Evolutionary conservation across 1,284 basidiomycete genomes (phyloP), one percentile per base, ranked within the genome.

Genomic region (Sphaerobolus stellatus): DNA sequence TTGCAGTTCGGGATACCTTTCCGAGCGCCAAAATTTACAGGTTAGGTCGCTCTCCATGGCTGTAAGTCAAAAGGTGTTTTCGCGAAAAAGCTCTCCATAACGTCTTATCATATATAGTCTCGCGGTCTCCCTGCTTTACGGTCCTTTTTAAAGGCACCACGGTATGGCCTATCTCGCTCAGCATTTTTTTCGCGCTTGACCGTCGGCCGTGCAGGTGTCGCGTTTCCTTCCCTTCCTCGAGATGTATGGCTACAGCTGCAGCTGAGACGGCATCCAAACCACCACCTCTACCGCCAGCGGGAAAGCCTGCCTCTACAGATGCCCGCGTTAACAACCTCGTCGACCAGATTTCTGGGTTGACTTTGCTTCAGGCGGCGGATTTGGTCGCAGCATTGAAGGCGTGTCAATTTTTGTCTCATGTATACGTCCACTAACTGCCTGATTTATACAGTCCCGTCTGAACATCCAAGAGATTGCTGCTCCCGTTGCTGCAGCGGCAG

Each of bases 401-500:
- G 56, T 40, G 72, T 68, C 72, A 55, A 36, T 20, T 20, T 45
- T 9, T 27, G 25, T 48, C 54, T 14, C 16, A 22, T 53, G 25
- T 20, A 8, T 13, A 43, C 13, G 22, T 53, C 29, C 41, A 44
- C n/a, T 30, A 8, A 27, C 48, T n/a, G 24, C 6, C 40, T 29
- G n/a, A n/a, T n/a, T n/a, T n/a, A n/a, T 31, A 9, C 58, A 97
- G 94, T 82, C 91, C 55, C 87, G 92, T 59, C 74, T 99, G 58
- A 99, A 99, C 73, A 99, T 99, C 63, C 92, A 95, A 72, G 97
- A 99, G 75, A 92, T 99, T 67, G 94, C 94, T 28, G 87, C 98
- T 83, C 94, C 95, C 34, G 76, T 90, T 36, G 85, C 92, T 1
- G 76, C 88, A 7, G 81, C 87, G 4, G 78, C 84, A 1, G 75